Base-by-base conservation (phyloP, 768 basidiomycete species). In the Amanita exitialis region DNA sequence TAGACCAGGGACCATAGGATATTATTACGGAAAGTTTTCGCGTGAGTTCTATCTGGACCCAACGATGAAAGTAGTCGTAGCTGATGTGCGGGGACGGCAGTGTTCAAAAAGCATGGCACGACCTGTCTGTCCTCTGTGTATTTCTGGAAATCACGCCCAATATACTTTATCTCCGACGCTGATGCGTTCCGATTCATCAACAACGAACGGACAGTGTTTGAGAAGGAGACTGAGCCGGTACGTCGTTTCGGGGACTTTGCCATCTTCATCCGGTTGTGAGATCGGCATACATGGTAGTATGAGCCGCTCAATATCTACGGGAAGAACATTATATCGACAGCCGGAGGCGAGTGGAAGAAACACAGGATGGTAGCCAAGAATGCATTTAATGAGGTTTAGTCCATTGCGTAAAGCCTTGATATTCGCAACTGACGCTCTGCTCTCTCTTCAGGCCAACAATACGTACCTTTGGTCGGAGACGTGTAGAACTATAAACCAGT, bases 401-500 rank as follows among this genome's bases (percentile, higher is more conserved):
- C n/a, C 35, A 3, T 47, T 36, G 10, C 13, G 3, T 32, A 13
- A 30, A 30, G 23, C 4, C 23, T 23, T 4, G 3, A 2, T 4
- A 3, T 30, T 32, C 72, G 30, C 12, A 4, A 15, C n/a, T 27
- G 25, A 28, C 27, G 66, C 64, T 23, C 52, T 75, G 23, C 6
- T 27, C 13, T 16, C 12, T 15, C 6, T 18, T 13, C 10, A 77
- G 75, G 65, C 68, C 9, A 74, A 77, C 32, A 65, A 71, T 49
- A 67, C 71, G 3, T 62, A 77, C n/a, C 74, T 74, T 4, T 78
- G 76, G 77, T 58, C 61, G 13, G 74, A 77, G 55, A 65, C 70
- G 0, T 62, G 68, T 8, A 66, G 66, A 27, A 59, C 73, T 2
- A 51, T 68, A 6, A 57, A 69, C 21, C 70, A 75, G 54, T 75